Evolutionary conservation across 1,284 basidiomycete genomes (phyloP).

Genomic region (Boletellus deceptivus): DNA sequence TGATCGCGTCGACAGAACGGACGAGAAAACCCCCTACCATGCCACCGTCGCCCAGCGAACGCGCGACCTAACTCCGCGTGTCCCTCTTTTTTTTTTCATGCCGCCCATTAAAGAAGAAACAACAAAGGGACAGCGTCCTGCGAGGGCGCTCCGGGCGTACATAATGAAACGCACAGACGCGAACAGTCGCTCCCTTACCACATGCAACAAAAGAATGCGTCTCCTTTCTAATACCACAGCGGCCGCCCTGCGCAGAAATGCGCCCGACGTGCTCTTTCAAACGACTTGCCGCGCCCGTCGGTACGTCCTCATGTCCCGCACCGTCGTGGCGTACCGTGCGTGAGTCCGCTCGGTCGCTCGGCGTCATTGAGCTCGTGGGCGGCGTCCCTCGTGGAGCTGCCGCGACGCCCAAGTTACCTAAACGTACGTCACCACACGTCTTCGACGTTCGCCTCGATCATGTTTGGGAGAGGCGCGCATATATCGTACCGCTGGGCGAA

Average conservation of each 20-base stretch:
- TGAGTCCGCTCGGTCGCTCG: too few species aligned
- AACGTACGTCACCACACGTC: not conserved
- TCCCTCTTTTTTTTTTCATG: not conserved
- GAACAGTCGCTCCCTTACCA: too few species aligned
- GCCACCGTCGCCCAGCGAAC: not conserved
- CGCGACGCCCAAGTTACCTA: slow-evolving; percentile 10
- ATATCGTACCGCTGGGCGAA: not conserved
- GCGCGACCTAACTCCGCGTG: slow-evolving; percentile 11
- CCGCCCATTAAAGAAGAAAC: slow-evolving; percentile 2
- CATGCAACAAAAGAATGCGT: not conserved
- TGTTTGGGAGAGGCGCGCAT: not conserved
- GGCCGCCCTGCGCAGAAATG: too few species aligned
- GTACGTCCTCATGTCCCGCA: too few species aligned
- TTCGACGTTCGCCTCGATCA: slow-evolving; percentile 9
- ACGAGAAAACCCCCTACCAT: not conserved
- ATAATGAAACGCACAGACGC: not conserved
- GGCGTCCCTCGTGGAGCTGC: not conserved
- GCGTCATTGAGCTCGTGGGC: too few species aligned
- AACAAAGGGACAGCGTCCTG: slow-evolving; percentile 1
- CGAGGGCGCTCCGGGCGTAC: too few species aligned
- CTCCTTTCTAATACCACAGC: slow-evolving; percentile 7
- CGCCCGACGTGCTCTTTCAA: too few species aligned
- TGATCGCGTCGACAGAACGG: not conserved
- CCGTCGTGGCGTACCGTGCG: too few species aligned
- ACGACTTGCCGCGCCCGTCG: too few species aligned